These are phyloP conservation scores for Lyophyllum atratum DNA, from an alignment of 768 basidiomycete genomes.

Conservation along the genomic window DNA sequence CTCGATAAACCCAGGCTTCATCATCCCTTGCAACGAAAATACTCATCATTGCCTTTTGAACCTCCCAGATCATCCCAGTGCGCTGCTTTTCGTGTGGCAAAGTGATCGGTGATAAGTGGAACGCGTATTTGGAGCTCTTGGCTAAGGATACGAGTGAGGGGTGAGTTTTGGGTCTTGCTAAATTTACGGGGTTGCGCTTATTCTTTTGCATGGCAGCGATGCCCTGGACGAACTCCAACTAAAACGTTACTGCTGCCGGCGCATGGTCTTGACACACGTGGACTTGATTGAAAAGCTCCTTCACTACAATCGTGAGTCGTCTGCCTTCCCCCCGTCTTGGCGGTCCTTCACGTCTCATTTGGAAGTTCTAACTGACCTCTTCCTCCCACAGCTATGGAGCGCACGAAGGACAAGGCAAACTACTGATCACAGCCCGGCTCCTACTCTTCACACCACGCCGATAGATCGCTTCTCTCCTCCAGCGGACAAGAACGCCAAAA, in stretches of 20 bases:
- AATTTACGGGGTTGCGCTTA: not conserved
- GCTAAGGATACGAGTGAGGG: conserved; percentile 85
- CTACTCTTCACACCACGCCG: not conserved
- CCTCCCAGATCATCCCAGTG: conserved; percentile 88
- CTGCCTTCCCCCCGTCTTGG: not conserved
- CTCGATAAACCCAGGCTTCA: not conserved
- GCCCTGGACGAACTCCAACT: conserved; percentile 88
- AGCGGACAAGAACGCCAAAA: not conserved
- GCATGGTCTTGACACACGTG: conserved; percentile 97
- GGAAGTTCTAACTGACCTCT: not conserved
- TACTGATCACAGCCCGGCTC: conserved; percentile 8
- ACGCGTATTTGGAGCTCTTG: conserved; percentile 79
- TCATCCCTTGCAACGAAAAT: not conserved
- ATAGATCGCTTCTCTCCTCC: not conserved
- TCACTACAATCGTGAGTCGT: conserved; percentile 85
- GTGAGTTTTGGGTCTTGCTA: conserved; percentile 46
- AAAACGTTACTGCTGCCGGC: conserved; percentile 93
- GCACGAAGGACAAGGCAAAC: conserved; percentile 44
- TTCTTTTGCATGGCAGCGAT: conserved; percentile 51
- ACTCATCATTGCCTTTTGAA: not conserved
- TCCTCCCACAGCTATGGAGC: conserved; percentile 44
- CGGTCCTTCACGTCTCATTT: not conserved
- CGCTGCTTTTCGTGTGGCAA: conserved; percentile 97
- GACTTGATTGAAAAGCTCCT: conserved; percentile 97
- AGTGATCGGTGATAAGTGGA: conserved; percentile 97